phyloP scores from a whole-genome alignment of 2,329 filamentous ascomycete genomes.

The Exophiala mesophila region DNA sequence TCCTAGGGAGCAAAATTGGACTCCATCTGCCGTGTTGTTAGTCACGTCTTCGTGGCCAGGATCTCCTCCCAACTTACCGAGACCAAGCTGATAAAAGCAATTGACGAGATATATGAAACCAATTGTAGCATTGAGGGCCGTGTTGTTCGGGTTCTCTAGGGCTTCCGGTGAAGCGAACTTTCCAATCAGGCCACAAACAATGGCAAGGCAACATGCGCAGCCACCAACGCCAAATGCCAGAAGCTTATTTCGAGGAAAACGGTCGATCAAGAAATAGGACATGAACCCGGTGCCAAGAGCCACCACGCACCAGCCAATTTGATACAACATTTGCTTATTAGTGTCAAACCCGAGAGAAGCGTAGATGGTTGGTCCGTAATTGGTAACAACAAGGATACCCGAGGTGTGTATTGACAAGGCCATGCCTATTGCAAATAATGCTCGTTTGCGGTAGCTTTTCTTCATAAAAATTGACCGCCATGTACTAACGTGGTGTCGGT shows the following conservation, averaged over 20 bases:
- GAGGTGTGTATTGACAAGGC: conserved; percentile 28
- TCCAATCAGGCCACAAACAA: conserved; percentile 9
- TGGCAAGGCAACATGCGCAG: conserved; percentile 10
- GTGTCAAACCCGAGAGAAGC: conserved; percentile 42
- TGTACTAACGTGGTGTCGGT: conserved; percentile 10
- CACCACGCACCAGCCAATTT: conserved; percentile 16
- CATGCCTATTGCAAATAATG: conserved; percentile 12
- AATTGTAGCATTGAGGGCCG: conserved; percentile 32
- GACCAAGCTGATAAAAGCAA: conserved; percentile 9
- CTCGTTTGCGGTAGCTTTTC: conserved; percentile 18
- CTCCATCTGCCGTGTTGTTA: conserved; percentile 3
- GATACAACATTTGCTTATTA: conserved; percentile 17
- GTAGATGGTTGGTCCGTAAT: conserved; percentile 44
- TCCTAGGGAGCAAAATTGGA: conserved; percentile 13
- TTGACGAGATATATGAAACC: conserved; percentile 32
- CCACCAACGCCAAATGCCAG: conserved; percentile 13
- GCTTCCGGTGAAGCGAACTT: conserved; percentile 3
- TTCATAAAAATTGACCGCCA: conserved; percentile 18
- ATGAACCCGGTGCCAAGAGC: conserved; percentile 11
- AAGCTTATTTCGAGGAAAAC: conserved; percentile 11
- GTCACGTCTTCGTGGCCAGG: background rate
- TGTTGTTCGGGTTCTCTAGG: conserved; percentile 24
- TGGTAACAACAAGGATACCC: conserved; percentile 45
- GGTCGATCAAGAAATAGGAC: conserved; percentile 20
- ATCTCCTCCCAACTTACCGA: conserved; percentile 2